These are phyloP conservation scores for Falciphora oryzae DNA, from an alignment of 2,329 filamentous ascomycete genomes.

Conservation along the genomic window DNA sequence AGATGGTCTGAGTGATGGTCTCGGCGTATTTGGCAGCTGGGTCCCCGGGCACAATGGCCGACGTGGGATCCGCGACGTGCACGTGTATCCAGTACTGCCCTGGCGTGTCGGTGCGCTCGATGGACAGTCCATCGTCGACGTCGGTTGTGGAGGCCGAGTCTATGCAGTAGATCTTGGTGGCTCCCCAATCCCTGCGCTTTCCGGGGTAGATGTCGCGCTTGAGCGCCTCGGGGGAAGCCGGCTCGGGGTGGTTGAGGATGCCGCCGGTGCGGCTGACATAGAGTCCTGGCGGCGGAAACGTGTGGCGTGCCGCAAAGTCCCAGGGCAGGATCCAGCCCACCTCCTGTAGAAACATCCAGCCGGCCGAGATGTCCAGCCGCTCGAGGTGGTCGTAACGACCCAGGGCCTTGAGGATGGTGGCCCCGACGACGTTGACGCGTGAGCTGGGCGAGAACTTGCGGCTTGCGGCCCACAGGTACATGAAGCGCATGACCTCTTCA, in stretches of 20 bases:
- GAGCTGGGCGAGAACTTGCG: constrained; percentile 46
- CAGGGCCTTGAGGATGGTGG: constrained; percentile 56
- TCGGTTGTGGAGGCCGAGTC: constrained; percentile 61
- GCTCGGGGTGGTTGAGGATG: constrained; percentile 24
- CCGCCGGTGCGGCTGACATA: constrained; percentile 36
- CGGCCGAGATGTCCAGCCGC: constrained; percentile 38
- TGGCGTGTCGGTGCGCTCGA: constrained; percentile 50
- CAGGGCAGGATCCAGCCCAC: constrained; percentile 65
- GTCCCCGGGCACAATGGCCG: constrained; percentile 56
- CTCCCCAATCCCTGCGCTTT: constrained; percentile 53
- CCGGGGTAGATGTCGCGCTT: constrained; percentile 39
- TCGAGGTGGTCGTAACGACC: constrained; percentile 51
- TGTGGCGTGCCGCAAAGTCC: constrained; percentile 62
- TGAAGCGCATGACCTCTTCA: constrained; percentile 55
- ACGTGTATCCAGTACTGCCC: constrained; percentile 68
- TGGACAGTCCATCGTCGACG: constrained; percentile 73
- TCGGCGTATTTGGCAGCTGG: constrained; percentile 55
- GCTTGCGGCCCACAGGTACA: constrained; percentile 62
- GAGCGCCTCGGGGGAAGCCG: constrained; percentile 24
- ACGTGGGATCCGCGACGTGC: constrained; percentile 74
- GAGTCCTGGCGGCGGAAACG: constrained; percentile 46
- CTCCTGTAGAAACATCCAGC: constrained; percentile 69
- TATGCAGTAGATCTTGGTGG: constrained; percentile 65
- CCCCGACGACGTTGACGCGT: constrained; percentile 54
- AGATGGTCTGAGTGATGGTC: constrained; percentile 53